phyloP scores from a whole-genome alignment of 2,329 filamentous ascomycete species.

The Hirsutella minnesotensis region DNA sequence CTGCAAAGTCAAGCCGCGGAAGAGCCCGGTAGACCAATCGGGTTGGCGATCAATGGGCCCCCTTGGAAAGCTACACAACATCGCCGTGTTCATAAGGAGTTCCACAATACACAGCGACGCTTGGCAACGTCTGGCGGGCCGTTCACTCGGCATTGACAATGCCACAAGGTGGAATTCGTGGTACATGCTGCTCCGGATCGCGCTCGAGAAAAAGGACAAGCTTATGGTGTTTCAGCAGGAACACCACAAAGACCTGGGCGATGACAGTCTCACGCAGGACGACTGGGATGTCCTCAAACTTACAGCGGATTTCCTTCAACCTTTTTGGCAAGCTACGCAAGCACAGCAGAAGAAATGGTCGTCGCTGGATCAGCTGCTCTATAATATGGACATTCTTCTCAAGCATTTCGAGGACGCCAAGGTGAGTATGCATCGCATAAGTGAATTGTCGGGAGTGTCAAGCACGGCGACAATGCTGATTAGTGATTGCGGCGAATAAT shows the following conservation, averaged over 20 bases:
- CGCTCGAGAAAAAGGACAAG: constrained; percentile 1
- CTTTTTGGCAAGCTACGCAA: constrained; percentile 2
- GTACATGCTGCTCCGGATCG: constrained; percentile 2
- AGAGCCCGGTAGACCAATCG: not conserved
- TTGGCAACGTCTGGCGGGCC: constrained; percentile 1
- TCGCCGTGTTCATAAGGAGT: constrained; percentile 3
- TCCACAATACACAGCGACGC: constrained; percentile 3
- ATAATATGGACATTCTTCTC: not conserved
- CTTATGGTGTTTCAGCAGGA: constrained; percentile 3
- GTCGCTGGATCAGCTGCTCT: not conserved
- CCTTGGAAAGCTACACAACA: constrained; percentile 2
- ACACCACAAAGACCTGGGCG: constrained; percentile 1
- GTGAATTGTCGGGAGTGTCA: not conserved
- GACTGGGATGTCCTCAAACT: constrained; percentile 3
- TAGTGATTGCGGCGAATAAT: too few relatives aligned
- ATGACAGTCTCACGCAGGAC: constrained; percentile 3
- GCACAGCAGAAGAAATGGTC: not conserved
- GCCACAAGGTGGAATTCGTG: constrained; percentile 3
- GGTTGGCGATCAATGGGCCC: constrained; percentile 1
- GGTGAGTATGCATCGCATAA: too few relatives aligned
- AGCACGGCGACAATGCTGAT: too few relatives aligned
- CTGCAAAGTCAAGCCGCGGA: not conserved
- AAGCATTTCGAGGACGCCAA: not conserved
- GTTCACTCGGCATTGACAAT: constrained; percentile 4
- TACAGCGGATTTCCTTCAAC: constrained; percentile 3